Evolutionary conservation across 2,329 filamentous ascomycete genomes (phyloP), one percentile per base, ranked within the genome.

Genomic region (Diplodia seriata): DNA sequence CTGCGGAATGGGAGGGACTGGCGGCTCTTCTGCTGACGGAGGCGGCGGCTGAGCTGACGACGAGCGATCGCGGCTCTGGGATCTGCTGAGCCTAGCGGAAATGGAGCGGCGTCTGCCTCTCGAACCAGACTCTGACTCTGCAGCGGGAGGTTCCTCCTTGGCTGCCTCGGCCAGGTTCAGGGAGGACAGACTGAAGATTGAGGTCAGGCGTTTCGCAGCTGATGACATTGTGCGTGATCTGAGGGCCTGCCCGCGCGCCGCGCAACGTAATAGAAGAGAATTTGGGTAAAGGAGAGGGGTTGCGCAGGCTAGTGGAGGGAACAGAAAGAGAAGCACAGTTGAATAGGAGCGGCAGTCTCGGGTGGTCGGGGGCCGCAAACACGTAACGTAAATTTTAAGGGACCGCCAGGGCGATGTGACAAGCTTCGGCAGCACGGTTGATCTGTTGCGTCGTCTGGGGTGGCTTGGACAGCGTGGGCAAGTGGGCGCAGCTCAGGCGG

Each of bases 321-420:
- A 51, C 18, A 43, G 50, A 23, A 49, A 15, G 47, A 54, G 56
- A 15, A 62, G 55, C 9, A 49, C 31, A 14, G 33, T 47, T 40
- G 66, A 68, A 55, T 54, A 57, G 49, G 57, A 62, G 50, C 56
- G 53, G 64, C 40, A 33, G 65, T 61, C 53, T 61, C 55, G 65
- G 65, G 40, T 23, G 57, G 8, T 31, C 15, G 43, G 55, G 29
- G 38, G 31, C 12, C 12, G 9, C 53, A 18, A 56, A 66, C 38
- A 66, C 51, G 50, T 55, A 56, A 57, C 50, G 38, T 68, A 68
- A 68, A 68, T 62, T 68, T 68, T 51, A 54, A 63, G 66, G 65
- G 65, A 67, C 65, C 53, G 54, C 51, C 65, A 67, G 65, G 55
- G 65, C 65, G 40, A 62, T 50, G 57, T 50, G 57, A 62, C 57